Evolutionary conservation across 2,329 filamentous ascomycete species (phyloP), one percentile per base, ranked within the genome.

Genomic region (Cadophora malorum): DNA sequence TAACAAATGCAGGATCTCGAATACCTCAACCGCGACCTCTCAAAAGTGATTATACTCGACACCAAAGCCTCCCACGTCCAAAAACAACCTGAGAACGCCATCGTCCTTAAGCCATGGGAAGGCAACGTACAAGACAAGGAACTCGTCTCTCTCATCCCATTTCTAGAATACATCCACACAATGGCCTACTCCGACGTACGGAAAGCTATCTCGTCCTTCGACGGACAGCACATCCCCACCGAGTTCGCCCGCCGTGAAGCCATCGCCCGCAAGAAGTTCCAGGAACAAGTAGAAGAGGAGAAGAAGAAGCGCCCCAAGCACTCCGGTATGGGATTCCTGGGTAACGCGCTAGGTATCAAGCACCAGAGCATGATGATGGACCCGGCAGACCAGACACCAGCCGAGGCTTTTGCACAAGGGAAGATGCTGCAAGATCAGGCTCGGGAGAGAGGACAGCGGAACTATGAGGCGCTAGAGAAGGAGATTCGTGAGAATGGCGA

Each of bases 371-470:
- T 89, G 85, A 89, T 86, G 66, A 89, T 91, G 90, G 92, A 78
- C 63, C 76, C 76, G 1, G 69, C 69, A 61, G 91, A 94, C 77
- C 85, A 88, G 71, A 89, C 86, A 73, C 85, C 91, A 0, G 85
- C 86, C 1, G 93, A 97, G 78, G 93, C 92, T 14, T 88, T 96
- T 70, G 90, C 91, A 2, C 90, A 97, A 80, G 96, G 95, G 75
- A 99, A 98, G 87, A 97, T 98, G 93, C 84, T 97, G 73, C 94
- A 94, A 81, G 96, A 99, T 78, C 90, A 97, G 79, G 94, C 96
- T 62, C 90, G 96, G 61, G 96, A 99, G 82, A 88, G 94, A 61
- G 96, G 96, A 41, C 92, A 94, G 81, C 90, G 91, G 79, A 91
- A 94, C 80, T 99, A 98, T 81, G 88, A 97, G 83, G 82, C 90